These are phyloP conservation scores for Penicillium subrubescens DNA, from an alignment of 495 filamentous ascomycete species.

Conservation along the genomic window DNA sequence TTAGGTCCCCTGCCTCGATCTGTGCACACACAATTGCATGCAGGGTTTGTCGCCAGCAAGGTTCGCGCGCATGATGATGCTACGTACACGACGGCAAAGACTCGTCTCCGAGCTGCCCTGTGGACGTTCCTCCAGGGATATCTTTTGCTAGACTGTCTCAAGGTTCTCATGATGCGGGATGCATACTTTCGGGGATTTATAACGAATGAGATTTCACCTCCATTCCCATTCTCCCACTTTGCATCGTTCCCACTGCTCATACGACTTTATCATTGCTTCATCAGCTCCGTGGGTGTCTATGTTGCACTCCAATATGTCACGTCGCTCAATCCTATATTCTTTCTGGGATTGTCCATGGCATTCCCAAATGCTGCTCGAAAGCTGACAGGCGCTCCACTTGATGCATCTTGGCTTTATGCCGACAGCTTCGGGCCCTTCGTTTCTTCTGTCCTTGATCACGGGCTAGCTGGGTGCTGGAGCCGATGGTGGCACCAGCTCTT, in stretches of 20 bases:
- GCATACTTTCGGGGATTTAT: slow-evolving; percentile 66
- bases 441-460: slow-evolving; percentile 58
- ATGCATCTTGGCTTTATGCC: slow-evolving; percentile 67
- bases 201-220: slow-evolving; percentile 37
- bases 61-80: slow-evolving; percentile 13
- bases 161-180: slow-evolving; percentile 67
- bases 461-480: slow-evolving; percentile 77
- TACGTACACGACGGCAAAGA: slow-evolving; percentile 29
- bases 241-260: slow-evolving; percentile 39
- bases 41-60: slow-evolving; percentile 11
- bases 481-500: slow-evolving; percentile 91
- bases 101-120: slow-evolving; percentile 52
- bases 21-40: slow-evolving; percentile 45
- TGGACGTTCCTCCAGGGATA: slow-evolving; percentile 54
- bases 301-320: slow-evolving; percentile 58
- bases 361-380: slow-evolving; percentile 40
- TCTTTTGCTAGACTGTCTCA: slow-evolving; percentile 66
- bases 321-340: slow-evolving; percentile 55
- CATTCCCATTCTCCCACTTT: slow-evolving; percentile 47
- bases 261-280: slow-evolving; percentile 49
- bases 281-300: slow-evolving; percentile 54
- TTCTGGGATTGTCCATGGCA: slow-evolving; percentile 54
- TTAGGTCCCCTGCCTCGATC: slow-evolving; percentile 59
- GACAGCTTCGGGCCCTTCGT: slow-evolving; percentile 60
- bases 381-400: slow-evolving; percentile 48